Evolutionary conservation across 352 stramenopile species (phyloP).

Genomic region (Discostella stelligera): DNA sequence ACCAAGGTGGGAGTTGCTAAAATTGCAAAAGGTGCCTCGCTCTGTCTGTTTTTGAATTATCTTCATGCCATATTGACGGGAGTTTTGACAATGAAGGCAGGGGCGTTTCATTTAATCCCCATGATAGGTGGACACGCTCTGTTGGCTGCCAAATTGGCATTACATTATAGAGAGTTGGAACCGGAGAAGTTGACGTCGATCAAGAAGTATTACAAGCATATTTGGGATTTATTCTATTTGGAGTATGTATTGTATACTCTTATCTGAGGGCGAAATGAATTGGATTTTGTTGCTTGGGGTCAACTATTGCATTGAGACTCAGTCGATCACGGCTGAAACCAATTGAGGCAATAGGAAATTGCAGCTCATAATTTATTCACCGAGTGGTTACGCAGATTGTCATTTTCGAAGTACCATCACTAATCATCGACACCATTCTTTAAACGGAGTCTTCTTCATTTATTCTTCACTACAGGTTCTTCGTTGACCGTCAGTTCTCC

Average conservation of each 20-base stretch:
- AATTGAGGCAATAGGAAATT: no score
- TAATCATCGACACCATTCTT: no score
- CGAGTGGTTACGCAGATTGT: no score
- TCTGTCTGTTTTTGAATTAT: slow-evolving; percentile 81
- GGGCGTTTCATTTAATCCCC: slow-evolving; percentile 70
- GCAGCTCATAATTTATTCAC: no score
- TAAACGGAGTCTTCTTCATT: not conserved
- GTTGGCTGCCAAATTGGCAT: slow-evolving; percentile 69
- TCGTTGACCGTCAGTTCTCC: not conserved
- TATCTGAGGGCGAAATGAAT: slow-evolving; percentile 65
- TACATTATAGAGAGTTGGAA: slow-evolving; percentile 70
- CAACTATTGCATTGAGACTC: not conserved
- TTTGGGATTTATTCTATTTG: slow-evolving; percentile 89
- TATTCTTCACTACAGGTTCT: not conserved
- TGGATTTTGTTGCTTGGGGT: not conserved
- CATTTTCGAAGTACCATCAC: no score
- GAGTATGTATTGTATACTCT: slow-evolving; percentile 87
- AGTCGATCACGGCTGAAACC: no score
- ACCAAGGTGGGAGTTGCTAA: slow-evolving; percentile 78
- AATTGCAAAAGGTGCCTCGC: slow-evolving; percentile 77
- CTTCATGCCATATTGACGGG: slow-evolving; percentile 76
- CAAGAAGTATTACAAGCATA: slow-evolving; percentile 87
- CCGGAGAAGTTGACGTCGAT: slow-evolving; percentile 78
- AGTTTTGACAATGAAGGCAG: slow-evolving; percentile 43
- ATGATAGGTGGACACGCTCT: slow-evolving; percentile 84